Percentiles rank a stretch among this genome's conserved stretches.
Evolutionary conservation across 1,284 basidiomycete genomes (phyloP).

Genomic region (Porphyrellus sp.): DNA sequence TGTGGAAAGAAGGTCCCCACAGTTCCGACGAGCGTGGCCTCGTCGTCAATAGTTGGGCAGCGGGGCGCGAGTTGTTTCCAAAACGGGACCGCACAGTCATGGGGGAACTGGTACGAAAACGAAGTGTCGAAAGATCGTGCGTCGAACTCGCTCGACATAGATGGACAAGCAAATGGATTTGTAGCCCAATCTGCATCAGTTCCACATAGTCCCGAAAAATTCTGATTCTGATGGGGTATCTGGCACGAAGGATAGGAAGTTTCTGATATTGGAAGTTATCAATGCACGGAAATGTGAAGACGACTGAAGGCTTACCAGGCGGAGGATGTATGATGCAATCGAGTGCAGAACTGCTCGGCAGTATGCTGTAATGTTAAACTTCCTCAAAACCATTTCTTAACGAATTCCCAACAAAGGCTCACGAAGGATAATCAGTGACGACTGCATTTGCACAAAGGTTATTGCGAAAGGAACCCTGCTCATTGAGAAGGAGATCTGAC

Average conservation of each 20-base stretch:
- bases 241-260: background rate
- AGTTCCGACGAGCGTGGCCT: background rate
- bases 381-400: constrained; percentile 3
- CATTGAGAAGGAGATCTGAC: background rate
- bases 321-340: background rate
- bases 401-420: background rate
- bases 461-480: background rate
- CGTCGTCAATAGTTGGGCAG: background rate
- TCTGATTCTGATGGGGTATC: constrained; percentile 4
- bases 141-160: background rate
- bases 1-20: background rate
- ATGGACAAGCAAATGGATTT: background rate
- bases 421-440: background rate
- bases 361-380: background rate
- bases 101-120: background rate
- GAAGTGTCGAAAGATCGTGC: background rate
- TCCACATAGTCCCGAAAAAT: background rate
- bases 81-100: background rate
- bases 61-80: background rate
- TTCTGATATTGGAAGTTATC: constrained; percentile 5
- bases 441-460: background rate
- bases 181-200: background rate
- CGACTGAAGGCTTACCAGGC: constrained; percentile 5
- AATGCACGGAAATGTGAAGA: background rate
- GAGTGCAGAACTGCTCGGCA: background rate